Evolutionary conservation across 2,329 filamentous ascomycete genomes (phyloP).

Genomic region (Aureobasidium leucospermi): DNA sequence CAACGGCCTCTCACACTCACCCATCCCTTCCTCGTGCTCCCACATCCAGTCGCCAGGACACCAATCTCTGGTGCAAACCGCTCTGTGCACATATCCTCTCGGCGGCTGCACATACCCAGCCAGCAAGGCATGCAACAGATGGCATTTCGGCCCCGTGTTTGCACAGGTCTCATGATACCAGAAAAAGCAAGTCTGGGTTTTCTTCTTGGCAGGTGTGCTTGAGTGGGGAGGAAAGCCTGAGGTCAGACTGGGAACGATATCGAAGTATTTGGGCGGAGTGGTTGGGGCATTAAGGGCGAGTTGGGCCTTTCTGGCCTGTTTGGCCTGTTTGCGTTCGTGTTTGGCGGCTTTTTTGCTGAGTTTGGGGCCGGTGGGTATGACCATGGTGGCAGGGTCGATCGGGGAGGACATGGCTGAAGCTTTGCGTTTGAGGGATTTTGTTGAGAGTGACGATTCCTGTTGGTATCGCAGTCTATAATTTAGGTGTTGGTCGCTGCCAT

Average conservation of each 20-base stretch:
- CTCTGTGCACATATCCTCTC: too few relatives aligned
- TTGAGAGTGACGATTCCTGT: background rate
- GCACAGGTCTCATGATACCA: constrained; percentile 19
- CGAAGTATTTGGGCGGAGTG: too few relatives aligned
- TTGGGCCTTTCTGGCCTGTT: background rate
- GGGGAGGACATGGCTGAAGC: background rate
- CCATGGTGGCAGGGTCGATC: background rate
- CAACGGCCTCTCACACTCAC: too few relatives aligned
- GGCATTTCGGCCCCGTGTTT: constrained; percentile 6
- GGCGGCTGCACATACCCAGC: constrained; percentile 14
- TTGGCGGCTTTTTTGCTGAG: background rate
- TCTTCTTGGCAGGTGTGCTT: background rate
- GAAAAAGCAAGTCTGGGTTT: constrained; percentile 17
- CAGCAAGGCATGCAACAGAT: constrained; percentile 15
- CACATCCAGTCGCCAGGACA: constrained; percentile 18
- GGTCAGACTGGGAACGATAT: too few relatives aligned
- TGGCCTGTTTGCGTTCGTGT: background rate
- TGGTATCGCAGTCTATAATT: background rate
- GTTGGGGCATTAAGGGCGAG: too few relatives aligned
- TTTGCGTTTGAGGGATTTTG: background rate
- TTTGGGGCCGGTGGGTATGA: background rate
- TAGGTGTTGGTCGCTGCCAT: background rate
- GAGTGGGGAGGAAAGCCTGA: background rate
- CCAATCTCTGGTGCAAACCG: constrained; percentile 12
- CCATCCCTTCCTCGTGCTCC: background rate